Evolutionary conservation across 768 basidiomycete genomes (phyloP), one percentile per base, ranked within the genome.

Genomic region (Naganishia vishniacii): DNA sequence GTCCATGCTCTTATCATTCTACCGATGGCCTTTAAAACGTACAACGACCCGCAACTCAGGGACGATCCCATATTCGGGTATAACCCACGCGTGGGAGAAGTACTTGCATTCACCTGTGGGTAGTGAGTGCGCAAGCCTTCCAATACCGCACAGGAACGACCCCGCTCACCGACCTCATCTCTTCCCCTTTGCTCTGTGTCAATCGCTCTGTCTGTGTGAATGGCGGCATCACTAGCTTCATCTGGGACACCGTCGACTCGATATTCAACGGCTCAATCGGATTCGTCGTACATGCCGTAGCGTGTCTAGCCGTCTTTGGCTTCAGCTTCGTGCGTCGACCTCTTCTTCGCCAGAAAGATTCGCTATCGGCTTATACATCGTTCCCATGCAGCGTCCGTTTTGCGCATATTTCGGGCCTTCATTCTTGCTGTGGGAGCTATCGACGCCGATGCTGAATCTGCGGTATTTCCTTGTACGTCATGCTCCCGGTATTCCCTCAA

Each of bases 341-440:
- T 29, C 37, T 20, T 56, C 12, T 46, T 56, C 48, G 65, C 62
- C 49, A 56, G 23, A 37, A n/a, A 23, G 12, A 11, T 25, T 34
- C 5, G 31, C 13, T n/a, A 20, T 16, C 26, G 2, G 26, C 44
- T 45, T 15, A 45, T 20, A 20, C 2, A 9, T 60, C 42, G 2
- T 28, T 26, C 23, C 25, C 8, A 9, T 18, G 7, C 59, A 82
- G 82, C 70, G 79, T 31, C 82, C 91, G 5, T 91, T 91, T 76
- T 79, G 88, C 42, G 84, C 86, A 8, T 93, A 90, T 75, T 91
- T 85, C 69, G 87, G 82, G 15, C 80, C 84, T 1, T 82, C 88
- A 16, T 92, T 87, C 78, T 78, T 93, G 31, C 79, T 91, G 12
- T 91, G 89, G 90, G 91, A 91, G 78, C 79, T 84, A 81, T 86